Base-by-base conservation (phyloP, 2,329 filamentous ascomycete species). In the Phialophora expanda region DNA sequence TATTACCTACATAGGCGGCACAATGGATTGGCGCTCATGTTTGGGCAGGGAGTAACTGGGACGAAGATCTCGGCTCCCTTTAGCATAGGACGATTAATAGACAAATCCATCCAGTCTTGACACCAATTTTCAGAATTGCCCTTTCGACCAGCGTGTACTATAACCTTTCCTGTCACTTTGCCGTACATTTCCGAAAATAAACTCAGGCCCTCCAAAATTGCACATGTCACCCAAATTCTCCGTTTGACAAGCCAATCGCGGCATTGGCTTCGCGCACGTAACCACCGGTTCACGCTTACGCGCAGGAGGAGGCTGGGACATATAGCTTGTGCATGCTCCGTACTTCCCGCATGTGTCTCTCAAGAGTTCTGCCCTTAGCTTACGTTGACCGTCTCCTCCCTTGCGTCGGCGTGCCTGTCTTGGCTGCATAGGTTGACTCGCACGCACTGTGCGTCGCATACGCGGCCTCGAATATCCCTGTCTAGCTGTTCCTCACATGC, bases 51-150 rank as follows among this genome's bases (percentile, higher is more conserved):
- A 54, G 50, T 20, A 32, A 59, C 48, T 55, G 34, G 56, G 56
- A 64, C 44, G 62, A 55, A 11, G 56, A 61, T 56, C 63, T 61
- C 57, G 51, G 58, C 58, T 65, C 58, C 53, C 53, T 65, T 50
- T 30, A 56, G 50, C 46, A 41, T 55, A 46, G 20, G 57, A 53
- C 20, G 38, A 44, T n/a, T 44, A n/a, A 44, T 44, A 44, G 38
- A 44, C 38, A 44, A 44, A 44, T n/a, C 17, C 2, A 44, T 44
- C 17, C 38, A n/a, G 38, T 17, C 38, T 44, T 44, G 38, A n/a
- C 38, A n/a, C 6, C 2, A 8, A 44, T 2, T 44, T 44, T 44
- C 38, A 2, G 14, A 8, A 44, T n/a, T 44, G 38, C 3, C 38
- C 4, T n/a, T 44, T n/a, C 20, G 38, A 41, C 38, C 7, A n/a